These are phyloP conservation scores for Penicillium soppii DNA, from an alignment of 495 filamentous ascomycete genomes.

Conservation along the genomic window DNA sequence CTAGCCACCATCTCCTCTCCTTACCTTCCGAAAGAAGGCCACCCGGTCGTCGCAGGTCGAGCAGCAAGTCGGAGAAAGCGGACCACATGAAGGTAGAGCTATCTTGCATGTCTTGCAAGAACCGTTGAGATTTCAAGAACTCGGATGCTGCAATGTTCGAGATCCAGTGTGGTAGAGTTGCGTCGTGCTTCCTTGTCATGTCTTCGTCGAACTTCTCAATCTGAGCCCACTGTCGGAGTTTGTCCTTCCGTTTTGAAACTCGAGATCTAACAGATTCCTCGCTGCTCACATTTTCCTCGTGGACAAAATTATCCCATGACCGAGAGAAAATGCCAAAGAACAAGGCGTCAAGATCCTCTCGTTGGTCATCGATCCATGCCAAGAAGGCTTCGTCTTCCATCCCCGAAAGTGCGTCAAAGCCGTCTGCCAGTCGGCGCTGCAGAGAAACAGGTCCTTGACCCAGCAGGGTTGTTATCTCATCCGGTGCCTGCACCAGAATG, in stretches of 20 bases:
- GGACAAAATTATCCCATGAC: conserved; percentile 81
- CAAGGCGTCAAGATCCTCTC: conserved; percentile 73
- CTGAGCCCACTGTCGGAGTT: conserved; percentile 71
- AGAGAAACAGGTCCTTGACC: conserved; percentile 64
- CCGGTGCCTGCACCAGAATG: conserved; percentile 87
- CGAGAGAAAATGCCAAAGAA: conserved; percentile 78
- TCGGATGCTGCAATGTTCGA: conserved; percentile 92
- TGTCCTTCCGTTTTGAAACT: conserved; percentile 73
- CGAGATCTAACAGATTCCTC: conserved; percentile 68
- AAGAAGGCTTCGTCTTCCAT: conserved; percentile 86
- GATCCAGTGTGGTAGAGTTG: conserved; percentile 83
- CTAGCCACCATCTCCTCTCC: conserved; percentile 79
- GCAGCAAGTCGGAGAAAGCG: conserved; percentile 68
- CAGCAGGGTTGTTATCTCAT: conserved; percentile 73
- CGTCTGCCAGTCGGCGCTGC: conserved; percentile 68
- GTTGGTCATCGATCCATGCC: conserved; percentile 80
- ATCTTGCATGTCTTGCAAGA: conserved; percentile 89
- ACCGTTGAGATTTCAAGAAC: conserved; percentile 83
- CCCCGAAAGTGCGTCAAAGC: conserved; percentile 80
- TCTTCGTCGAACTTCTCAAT: conserved; percentile 68
- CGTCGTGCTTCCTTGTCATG: conserved; percentile 73
- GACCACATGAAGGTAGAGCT: conserved; percentile 71
- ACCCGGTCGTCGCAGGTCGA: conserved; percentile 71
- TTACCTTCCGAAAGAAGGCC: conserved; percentile 70
- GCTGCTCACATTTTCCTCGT: conserved; percentile 71